Percentiles rank a stretch among this genome's conserved stretches.
phyloP scores from a whole-genome alignment of 495 filamentous ascomycete genomes.

The Trichocladium antarcticum region DNA sequence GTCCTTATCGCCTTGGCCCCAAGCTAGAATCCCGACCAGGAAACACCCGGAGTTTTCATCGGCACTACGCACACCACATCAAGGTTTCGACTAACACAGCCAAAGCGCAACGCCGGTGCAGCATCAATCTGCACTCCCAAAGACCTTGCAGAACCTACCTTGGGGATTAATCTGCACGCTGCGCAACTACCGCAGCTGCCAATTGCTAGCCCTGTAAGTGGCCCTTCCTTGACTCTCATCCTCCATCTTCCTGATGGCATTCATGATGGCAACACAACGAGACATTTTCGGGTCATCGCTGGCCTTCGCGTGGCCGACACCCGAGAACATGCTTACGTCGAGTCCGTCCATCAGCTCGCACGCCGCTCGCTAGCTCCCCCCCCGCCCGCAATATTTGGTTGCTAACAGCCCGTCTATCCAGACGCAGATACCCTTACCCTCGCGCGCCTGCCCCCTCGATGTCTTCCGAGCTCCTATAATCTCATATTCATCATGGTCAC shows the following conservation, averaged over 20 bases:
- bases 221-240: not conserved
- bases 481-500: slow-evolving; percentile 1
- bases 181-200: not conserved
- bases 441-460: slow-evolving; percentile 9
- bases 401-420: not conserved
- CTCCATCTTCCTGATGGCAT: not conserved
- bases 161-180: not conserved
- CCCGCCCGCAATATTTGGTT: not conserved
- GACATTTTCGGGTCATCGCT: not conserved
- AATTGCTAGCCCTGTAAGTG: slow-evolving; percentile 3
- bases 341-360: not conserved
- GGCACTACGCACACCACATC: not conserved
- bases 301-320: not conserved
- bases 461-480: slow-evolving; percentile 11
- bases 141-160: not conserved
- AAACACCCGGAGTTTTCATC: slow-evolving; percentile 5
- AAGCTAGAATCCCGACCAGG: slow-evolving; percentile 4
- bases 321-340: not conserved
- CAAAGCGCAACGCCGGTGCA: not conserved
- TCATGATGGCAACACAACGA: not conserved
- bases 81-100: slow-evolving; percentile 2
- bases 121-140: no score
- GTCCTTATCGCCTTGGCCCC: not conserved
- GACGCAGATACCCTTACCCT: not conserved
- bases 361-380: not conserved